Evolutionary conservation across 106 monocot genomes (phyloP), one percentile per base, ranked within the genome.

Genomic region (Dendrobium chrysotoxum): DNA sequence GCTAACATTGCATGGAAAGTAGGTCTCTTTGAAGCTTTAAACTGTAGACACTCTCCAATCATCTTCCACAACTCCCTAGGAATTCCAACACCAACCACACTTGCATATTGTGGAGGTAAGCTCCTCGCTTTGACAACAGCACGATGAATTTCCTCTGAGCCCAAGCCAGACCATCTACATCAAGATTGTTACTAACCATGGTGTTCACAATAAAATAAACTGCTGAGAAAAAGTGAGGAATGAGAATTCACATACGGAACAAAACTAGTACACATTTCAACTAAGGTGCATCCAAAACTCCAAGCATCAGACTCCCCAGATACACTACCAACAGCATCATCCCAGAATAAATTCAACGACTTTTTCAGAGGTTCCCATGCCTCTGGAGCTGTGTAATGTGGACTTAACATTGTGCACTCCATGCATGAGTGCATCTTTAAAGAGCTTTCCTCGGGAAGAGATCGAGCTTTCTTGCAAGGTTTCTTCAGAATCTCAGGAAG

Each of bases 211-310:
- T 75, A 7, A 75, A 81, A 76, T 23, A 45, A 78, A 18, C 41
- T 75, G 57, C 0, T 31, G 7, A 75, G 6, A 28, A 47, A 73
- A 86, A 80, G 25, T 7, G 65, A 82, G 26, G 46, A 30, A 74
- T 74, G 35, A 57, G 44, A 81, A 8, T 76, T 76, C 38, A 95
- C 99, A 55, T 95, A 99, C 99, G 99, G 95, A 78, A 95, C 86
- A 78, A 93, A 93, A 78, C 95, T 95, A 87, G 99, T 99, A 85
- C 99, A 99, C 99, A 99, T 99, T 82, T 99, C 99, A 72, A 99
- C 95, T 55, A 99, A 87, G 6, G 91, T 91, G 35, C 99, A 99
- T 68, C 95, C 99, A 86, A 99, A 99, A 85, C 99, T 99, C 99
- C 99, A 99, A 76, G 95, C 95, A 88, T 99, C 99, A 55, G 95